Percentiles rank a stretch among this genome's conserved stretches.
phyloP scores from a whole-genome alignment of 306 rosid species.

The Trifolium fragiferum region DNA sequence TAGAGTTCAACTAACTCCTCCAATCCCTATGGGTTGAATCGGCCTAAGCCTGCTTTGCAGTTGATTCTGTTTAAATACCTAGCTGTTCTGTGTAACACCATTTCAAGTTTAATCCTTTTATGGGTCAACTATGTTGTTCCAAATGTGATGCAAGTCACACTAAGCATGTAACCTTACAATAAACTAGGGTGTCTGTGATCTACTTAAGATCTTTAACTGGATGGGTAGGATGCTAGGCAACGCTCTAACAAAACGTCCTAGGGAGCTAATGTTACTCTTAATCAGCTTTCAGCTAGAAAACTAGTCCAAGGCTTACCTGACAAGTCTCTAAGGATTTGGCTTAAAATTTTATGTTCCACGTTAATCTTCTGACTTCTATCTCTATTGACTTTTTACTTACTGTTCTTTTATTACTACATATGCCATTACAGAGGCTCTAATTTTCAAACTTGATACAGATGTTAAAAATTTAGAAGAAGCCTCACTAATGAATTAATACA shows the following conservation, averaged over 20 bases:
- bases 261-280: slow-evolving; percentile 7
- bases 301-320: background rate
- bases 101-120: slow-evolving; percentile 19
- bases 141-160: background rate
- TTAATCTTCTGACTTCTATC: slow-evolving; percentile 16
- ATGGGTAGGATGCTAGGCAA: slow-evolving; percentile 2
- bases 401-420: slow-evolving; percentile 11
- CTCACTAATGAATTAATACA: background rate
- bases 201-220: background rate
- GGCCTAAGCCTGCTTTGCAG: slow-evolving; percentile 2
- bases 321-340: background rate
- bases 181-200: background rate
- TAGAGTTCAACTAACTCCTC: slow-evolving; percentile 16
- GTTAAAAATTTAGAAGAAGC: slow-evolving; percentile 33
- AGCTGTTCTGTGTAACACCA: background rate
- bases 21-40: slow-evolving; percentile 19
- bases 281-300: slow-evolving; percentile 2
- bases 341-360: slow-evolving; percentile 13
- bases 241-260: background rate
- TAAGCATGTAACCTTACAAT: slow-evolving; percentile 17
- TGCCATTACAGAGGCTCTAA: background rate
- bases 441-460: background rate
- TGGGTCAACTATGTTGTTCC: slow-evolving; percentile 3
- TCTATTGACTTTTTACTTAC: slow-evolving; percentile 17
- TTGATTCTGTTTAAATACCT: slow-evolving; percentile 16